Evolutionary conservation across 495 filamentous ascomycete species (phyloP).

Genomic region (Halenospora varia): DNA sequence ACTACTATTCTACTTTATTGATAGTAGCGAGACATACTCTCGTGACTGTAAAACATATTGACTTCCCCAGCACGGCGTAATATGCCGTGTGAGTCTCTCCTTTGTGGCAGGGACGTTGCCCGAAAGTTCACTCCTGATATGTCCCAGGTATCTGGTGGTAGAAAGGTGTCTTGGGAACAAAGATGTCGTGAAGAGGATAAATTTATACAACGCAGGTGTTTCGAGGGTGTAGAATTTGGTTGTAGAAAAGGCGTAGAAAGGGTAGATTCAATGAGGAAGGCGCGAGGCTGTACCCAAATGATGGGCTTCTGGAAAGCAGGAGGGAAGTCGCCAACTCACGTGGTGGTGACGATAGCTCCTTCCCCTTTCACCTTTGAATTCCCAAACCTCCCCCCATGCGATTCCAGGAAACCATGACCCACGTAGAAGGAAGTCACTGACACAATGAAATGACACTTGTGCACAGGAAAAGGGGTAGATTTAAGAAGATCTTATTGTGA

Average conservation of each 20-base stretch:
- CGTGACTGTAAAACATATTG: constrained; percentile 88
- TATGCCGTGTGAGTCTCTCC: too few species aligned
- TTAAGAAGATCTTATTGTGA: constrained; percentile 13
- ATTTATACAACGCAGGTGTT: too few species aligned
- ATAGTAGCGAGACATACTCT: constrained; percentile 53
- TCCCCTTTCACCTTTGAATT: too few species aligned
- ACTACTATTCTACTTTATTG: background rate
- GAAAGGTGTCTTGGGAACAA: background rate
- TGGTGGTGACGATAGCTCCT: background rate
- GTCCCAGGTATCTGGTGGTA: background rate
- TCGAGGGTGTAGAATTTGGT: too few species aligned
- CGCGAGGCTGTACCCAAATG: background rate
- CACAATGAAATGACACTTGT: background rate
- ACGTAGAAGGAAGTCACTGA: background rate
- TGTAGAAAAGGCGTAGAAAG: too few species aligned
- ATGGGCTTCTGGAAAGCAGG: background rate
- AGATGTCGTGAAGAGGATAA: background rate
- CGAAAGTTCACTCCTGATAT: background rate
- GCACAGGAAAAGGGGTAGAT: background rate
- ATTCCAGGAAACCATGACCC: too few species aligned
- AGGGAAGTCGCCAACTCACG: background rate
- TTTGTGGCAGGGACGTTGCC: too few species aligned
- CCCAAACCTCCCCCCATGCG: background rate
- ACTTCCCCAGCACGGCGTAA: background rate
- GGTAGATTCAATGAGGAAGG: too few species aligned